Evolutionary conservation across 2,329 filamentous ascomycete species (phyloP), one percentile per base, ranked within the genome.

Genomic region (Aspergillus intermedius): DNA sequence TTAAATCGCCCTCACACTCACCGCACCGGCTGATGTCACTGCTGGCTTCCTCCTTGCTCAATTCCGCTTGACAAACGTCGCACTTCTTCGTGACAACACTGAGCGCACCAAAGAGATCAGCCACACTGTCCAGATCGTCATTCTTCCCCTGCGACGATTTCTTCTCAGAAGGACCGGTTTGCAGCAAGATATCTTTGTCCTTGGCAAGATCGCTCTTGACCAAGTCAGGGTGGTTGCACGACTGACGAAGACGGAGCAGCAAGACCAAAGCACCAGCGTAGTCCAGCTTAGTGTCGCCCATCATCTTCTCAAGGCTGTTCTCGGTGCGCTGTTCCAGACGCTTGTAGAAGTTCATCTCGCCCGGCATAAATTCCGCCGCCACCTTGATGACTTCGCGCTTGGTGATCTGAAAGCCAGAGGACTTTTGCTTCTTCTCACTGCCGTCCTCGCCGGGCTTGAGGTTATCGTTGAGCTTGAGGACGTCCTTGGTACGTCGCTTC

Each of bases 401-500:
- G 1, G 91, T 93, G 51, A 97, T 91, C 66, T 90, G 88, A 75
- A 98, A 96, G 1, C 83, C 84, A 1, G 79, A 79, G 5, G 74
- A 70, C 49, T 71, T 70, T 52, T 70, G 65, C 44, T 55, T 46
- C 30, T 74, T 73, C 12, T 79, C 81, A 4, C 77, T 75, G 44
- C 79, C 74, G 4, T 68, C 49, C 32, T 86, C 83, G 34, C 87
- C 87, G 22, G 87, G 84, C 51, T 87, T 87, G 15, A 94, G 74
- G 1, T 88, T 88, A 9, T 88, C 88, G 9, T 88, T 88, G 58
- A 89, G 79, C 70, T 93, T 95, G 52, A 98, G 74, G n/a, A 98
- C 88, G 19, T 95, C 90, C 70, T 98, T 98, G 7, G 91, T 97
- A 39, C 93, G 83, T n/a, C 93, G 84, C 74, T 97, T 95, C 93